Evolutionary conservation across 805 yeast species (phyloP).

Genomic region (Schizosaccharomyces japonicus): DNA sequence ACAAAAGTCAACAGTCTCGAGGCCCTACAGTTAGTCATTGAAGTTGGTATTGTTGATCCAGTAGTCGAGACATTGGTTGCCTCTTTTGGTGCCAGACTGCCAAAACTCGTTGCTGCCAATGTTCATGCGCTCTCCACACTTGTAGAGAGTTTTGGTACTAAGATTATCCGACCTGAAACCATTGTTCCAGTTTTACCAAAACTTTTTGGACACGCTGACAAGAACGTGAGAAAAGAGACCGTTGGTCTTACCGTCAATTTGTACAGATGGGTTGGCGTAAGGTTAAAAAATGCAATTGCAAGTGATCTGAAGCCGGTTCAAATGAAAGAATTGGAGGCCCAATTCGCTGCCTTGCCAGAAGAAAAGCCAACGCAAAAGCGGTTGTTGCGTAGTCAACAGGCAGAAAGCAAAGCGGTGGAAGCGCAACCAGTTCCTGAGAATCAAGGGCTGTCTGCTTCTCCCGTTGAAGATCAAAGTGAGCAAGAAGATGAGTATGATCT

Average conservation of each 20-base stretch:
- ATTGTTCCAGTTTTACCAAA: conserved; percentile 36
- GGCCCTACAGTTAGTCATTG: conserved; percentile 33
- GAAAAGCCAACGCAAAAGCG: conserved; percentile 25
- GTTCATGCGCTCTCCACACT: conserved; percentile 33
- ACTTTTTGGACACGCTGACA: conserved; percentile 66
- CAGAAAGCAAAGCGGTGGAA: conserved; percentile 14
- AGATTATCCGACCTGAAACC: conserved; percentile 31
- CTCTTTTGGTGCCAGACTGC: conserved; percentile 34
- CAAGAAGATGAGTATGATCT: conserved; percentile 46
- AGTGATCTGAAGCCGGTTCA: conserved; percentile 73
- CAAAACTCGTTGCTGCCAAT: conserved; percentile 56
- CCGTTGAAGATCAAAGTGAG: conserved; percentile 14
- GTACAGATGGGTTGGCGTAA: conserved; percentile 48
- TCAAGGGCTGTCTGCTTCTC: conserved; percentile 10
- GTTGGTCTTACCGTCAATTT: conserved; percentile 42
- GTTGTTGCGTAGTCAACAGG: conserved; percentile 30
- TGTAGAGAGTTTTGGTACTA: conserved; percentile 38
- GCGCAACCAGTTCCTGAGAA: conserved; percentile 8
- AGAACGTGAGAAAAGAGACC: conserved; percentile 61
- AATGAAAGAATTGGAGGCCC: conserved; percentile 54
- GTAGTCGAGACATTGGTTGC: conserved; percentile 47
- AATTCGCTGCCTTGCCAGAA: conserved; percentile 30
- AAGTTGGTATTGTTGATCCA: conserved; percentile 40
- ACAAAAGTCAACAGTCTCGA: conserved; percentile 46
- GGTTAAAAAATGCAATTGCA: conserved; percentile 34